Base-by-base conservation (phyloP, 257 asterid species). In the Salvia splendens region DNA sequence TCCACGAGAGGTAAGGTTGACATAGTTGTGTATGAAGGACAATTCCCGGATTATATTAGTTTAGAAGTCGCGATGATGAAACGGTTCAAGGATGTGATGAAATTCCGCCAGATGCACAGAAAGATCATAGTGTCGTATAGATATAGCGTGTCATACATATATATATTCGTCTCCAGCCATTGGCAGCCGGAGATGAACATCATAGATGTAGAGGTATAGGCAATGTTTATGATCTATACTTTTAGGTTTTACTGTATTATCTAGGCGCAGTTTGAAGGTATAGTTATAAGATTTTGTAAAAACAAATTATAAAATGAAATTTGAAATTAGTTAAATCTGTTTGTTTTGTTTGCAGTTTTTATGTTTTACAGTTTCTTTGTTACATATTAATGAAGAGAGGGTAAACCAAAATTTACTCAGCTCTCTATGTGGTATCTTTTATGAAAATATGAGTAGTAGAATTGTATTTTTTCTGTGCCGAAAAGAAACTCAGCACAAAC, bases 41-140 rank as follows among this genome's bases (percentile, higher is more conserved):
- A 61, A 38, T 78, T 63, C 49, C 89, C 78, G 5, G 99, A 88
- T 76, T 93, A 65, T 74, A 88, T 93, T 76, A 77, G 96, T 72
- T 80, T 93, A 79, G 92, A 67, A 42, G 74, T 69, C 53, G 1
- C 6, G 79, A 78, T 7, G 90, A 73, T n/a, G 89, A 79, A 61
- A 62, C 24, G 24, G 24, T 0, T 20, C 24, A 20, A 20, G 24
- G 24, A 20, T 20, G 24, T 20, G 54, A 67, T 3, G 80, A 20
- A 20, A 20, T 20, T 20, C 24, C 24, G 24, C 24, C 24, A 20
- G 24, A 20, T 20, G 24, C 24, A 20, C 24, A 20, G 24, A 20
- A 20, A 20, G 24, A 78, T 60, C 58, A 38, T 41, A 80, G 74
- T 41, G 51, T 81, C 28, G 83, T 71, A 80, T 53, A 74, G 64